Evolutionary conservation across 768 basidiomycete species (phyloP).

Genomic region (Tylopilus sp.): DNA sequence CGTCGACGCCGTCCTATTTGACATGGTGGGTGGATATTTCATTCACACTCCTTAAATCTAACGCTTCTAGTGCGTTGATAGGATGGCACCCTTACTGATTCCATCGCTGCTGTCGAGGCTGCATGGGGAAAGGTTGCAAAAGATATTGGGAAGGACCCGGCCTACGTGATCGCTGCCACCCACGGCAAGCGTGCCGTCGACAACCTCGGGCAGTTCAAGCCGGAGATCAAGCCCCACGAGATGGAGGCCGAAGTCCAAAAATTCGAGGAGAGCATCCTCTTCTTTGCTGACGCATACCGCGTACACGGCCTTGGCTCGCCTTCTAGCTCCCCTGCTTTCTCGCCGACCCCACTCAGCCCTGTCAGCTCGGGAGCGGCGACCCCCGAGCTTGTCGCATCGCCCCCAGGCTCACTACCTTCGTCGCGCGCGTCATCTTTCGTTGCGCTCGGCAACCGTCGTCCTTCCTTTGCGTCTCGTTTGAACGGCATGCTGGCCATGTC

Average conservation of each 20-base stretch:
- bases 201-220: conserved; percentile 63
- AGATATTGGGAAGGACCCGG: conserved; percentile 66
- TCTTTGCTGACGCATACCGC: conserved; percentile 58
- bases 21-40: conserved; percentile 50
- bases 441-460: conserved; percentile 36
- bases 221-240: conserved; percentile 49
- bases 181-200: conserved; percentile 77
- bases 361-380: conserved; percentile 36
- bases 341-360: conserved; percentile 12
- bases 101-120: conserved; percentile 69
- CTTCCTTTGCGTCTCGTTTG: conserved; percentile 44
- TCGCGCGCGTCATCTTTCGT: conserved; percentile 44
- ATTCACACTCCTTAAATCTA: conserved; percentile 12
- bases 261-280: conserved; percentile 65
- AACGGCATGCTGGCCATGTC: conserved; percentile 39
- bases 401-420: conserved; percentile 36
- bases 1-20: conserved; percentile 61
- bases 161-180: conserved; percentile 67
- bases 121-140: conserved; percentile 72
- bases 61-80: conserved; percentile 30
- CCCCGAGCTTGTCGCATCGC: conserved; percentile 38
- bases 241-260: conserved; percentile 56
- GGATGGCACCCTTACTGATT: conserved; percentile 74
- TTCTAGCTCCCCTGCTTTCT: conserved; percentile 18
- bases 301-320: conserved; percentile 39